Percentiles rank a stretch among this genome's conserved stretches.
phyloP scores from a whole-genome alignment of 1,284 basidiomycete genomes.

The Leccinum griseonigrum region DNA sequence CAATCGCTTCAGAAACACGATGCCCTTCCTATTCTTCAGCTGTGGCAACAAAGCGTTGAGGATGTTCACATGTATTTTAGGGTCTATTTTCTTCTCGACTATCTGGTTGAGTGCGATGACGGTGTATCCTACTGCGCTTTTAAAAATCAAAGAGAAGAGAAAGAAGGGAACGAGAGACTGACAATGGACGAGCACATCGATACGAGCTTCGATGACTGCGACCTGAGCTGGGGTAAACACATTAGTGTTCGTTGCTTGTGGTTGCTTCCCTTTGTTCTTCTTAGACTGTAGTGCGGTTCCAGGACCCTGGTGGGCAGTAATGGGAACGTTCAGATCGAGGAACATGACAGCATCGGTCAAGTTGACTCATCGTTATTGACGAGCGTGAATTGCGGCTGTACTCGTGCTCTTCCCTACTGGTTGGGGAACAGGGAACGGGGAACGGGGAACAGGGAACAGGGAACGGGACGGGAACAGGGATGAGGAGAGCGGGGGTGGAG shows the following conservation, averaged over 20 bases:
- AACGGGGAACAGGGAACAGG: too few species aligned
- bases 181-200: constrained; percentile 58
- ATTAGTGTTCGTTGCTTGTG: constrained; percentile 17
- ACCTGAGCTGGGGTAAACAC: constrained; percentile 44
- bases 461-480: too few species aligned
- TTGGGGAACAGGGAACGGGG: too few species aligned
- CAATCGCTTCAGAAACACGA: constrained; percentile 65
- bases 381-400: too few species aligned
- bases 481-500: too few species aligned
- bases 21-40: constrained; percentile 51
- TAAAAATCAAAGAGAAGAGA: constrained; percentile 14
- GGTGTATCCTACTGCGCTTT: constrained; percentile 70
- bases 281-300: constrained; percentile 34
- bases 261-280: constrained; percentile 51
- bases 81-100: constrained; percentile 63
- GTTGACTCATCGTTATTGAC: background rate
- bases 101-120: constrained; percentile 72
- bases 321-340: constrained; percentile 58
- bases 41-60: constrained; percentile 52
- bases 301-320: constrained; percentile 30
- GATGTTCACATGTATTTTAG: constrained; percentile 61
- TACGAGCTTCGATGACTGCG: constrained; percentile 42
- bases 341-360: constrained; percentile 40
- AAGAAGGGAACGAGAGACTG: constrained; percentile 8
- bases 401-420: too few species aligned